Evolutionary conservation across 352 stramenopile species (phyloP), one percentile per base, ranked within the genome.

Genomic region (Poterioochromonas sp.): DNA sequence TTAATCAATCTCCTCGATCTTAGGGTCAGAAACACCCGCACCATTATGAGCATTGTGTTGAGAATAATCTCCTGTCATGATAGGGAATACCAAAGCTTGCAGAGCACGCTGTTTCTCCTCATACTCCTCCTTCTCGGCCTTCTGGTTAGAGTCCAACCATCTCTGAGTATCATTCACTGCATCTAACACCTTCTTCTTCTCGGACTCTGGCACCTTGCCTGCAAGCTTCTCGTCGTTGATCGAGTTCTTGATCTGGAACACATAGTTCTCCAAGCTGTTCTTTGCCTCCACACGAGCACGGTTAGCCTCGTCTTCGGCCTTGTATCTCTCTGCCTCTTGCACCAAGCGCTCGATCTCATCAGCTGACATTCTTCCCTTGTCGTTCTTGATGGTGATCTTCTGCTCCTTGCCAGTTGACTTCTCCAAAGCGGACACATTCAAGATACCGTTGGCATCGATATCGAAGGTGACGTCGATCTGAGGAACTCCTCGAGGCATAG

Each of bases 41-140:
- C 87, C 84, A 63, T 85, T 82, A 29, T 44, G 43, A 26, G 47
- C 32, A 41, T 47, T 51, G 40, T 35, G 71, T 32, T 35, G 35
- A 53, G 77, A 43, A 47, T 11, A 5, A 29, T 29, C 62, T 35
- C 62, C 62, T 76, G n/a, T 84, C 58, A 93, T 79, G 64, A 93
- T 92, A 51, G 89, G 88, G 81, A 88, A 88, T 41, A 86, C 88
- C 76, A 92, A 81, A 15, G 18, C 81, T 81, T 93, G 87, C 15
- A 93, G 79, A 49, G 87, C 86, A 82, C 94, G 92, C 87, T 95
- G 93, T 88, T 97, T 96, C 82, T 94, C 90, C 83, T 97, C 92
- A 49, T 90, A 94, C 83, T 97, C 91, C 83, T 95, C 91, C 44
- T 93, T 89, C 73, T 93, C 92, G 41, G 88, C 89, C 70, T 88